Conservation (phyloP, 2,329 filamentous ascomycete genomes). For the Fusarium acutatum region DNA sequence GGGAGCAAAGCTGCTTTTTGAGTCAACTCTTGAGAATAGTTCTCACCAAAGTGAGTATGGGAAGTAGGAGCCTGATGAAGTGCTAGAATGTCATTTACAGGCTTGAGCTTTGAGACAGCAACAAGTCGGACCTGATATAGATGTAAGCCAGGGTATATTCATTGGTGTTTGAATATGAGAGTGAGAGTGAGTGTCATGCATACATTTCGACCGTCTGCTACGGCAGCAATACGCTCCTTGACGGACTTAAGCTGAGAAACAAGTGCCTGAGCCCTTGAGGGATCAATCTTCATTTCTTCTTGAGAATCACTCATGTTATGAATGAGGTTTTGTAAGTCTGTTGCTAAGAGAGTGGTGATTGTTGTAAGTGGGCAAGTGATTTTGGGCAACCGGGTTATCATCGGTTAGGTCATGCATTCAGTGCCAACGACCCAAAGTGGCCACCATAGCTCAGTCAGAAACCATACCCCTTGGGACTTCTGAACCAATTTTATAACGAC, state of each 20-base stretch:
- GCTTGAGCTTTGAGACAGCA: slow-evolving; percentile 96
- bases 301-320: slow-evolving; percentile 53
- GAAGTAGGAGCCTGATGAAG: slow-evolving; percentile 70
- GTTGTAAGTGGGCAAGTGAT: slow-evolving; percentile 37
- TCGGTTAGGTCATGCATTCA: slow-evolving; percentile 39
- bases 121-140: slow-evolving; percentile 77
- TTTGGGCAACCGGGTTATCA: slow-evolving; percentile 45
- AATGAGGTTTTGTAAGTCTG: not conserved
- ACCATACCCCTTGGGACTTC: slow-evolving; percentile 11
- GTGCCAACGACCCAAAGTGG: slow-evolving; percentile 2
- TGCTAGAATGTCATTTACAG: slow-evolving; percentile 87
- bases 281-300: slow-evolving; percentile 68
- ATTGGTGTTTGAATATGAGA: not conserved
- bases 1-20: slow-evolving; percentile 88
- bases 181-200: slow-evolving; percentile 37
- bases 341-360: slow-evolving; percentile 1
- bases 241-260: slow-evolving; percentile 69
- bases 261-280: slow-evolving; percentile 68
- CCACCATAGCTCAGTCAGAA: slow-evolving; percentile 19
- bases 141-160: slow-evolving; percentile 32
- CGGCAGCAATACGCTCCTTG: slow-evolving; percentile 63
- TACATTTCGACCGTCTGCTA: slow-evolving; percentile 63
- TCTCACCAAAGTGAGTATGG: slow-evolving; percentile 91
- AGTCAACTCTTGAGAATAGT: slow-evolving; percentile 89
- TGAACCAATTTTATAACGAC: not conserved